phyloP scores from a whole-genome alignment of 2,329 filamentous ascomycete genomes.

The Pyrenochaeta sp. region DNA sequence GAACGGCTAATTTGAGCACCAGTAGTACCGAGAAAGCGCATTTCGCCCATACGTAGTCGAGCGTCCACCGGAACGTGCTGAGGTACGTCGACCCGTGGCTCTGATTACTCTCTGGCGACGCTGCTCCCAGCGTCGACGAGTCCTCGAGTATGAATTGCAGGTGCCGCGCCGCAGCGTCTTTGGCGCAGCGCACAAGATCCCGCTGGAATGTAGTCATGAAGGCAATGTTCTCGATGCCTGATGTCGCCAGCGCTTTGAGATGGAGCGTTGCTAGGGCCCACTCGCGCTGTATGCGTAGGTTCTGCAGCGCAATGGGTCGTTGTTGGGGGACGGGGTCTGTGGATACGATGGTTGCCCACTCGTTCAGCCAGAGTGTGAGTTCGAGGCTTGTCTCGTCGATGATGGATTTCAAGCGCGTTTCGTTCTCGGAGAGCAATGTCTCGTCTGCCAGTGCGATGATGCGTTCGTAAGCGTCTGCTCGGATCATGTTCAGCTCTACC shows the following conservation, averaged over 20 bases:
- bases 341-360: constrained; percentile 41
- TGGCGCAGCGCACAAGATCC: constrained; percentile 59
- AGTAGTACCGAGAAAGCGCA: constrained; percentile 65
- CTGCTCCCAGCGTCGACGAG: constrained; percentile 28
- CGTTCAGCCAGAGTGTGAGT: constrained; percentile 52
- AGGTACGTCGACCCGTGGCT: constrained; percentile 50
- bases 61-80: constrained; percentile 60
- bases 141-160: constrained; percentile 55
- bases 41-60: constrained; percentile 67
- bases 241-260: constrained; percentile 58
- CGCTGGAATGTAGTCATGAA: constrained; percentile 60
- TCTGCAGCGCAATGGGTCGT: constrained; percentile 46
- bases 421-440: constrained; percentile 18
- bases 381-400: constrained; percentile 34
- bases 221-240: constrained; percentile 60
- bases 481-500: constrained; percentile 57
- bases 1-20: constrained; percentile 60
- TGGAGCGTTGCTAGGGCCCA: constrained; percentile 63
- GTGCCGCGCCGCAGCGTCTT: constrained; percentile 60
- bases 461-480: constrained; percentile 38
- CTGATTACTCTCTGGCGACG: constrained; percentile 10
- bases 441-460: constrained; percentile 20
- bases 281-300: constrained; percentile 60
- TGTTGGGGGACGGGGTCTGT: constrained; percentile 17
- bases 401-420: constrained; percentile 27